Evolutionary conservation across 164 flowering plant genomes (phyloP), one percentile per base, ranked within the genome.

Genomic region (Stephania cephalantha): DNA sequence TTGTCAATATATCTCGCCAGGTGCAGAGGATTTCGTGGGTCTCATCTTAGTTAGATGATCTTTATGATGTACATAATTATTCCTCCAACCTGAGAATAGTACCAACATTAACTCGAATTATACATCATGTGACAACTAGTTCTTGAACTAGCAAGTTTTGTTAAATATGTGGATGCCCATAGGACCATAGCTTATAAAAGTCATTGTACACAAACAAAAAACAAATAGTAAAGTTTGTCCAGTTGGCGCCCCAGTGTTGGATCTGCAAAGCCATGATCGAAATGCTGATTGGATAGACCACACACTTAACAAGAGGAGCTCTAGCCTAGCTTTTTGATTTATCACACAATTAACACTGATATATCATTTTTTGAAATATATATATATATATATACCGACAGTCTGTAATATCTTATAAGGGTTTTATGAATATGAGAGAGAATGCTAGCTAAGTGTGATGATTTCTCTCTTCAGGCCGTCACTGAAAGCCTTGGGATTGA

Each of bases 401-500:
- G 45, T 61, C 20, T 61, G 50, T 17, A 63, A 42, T 64, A 72
- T 74, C 46, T 58, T 22, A 46, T 68, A 63, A 30, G 42, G 45
- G 31, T 69, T 73, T 73, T 45, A 7, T 69, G 8, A 66, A 35
- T 50, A 61, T 22, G 69, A 61, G 55, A 65, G 77, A 71, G 35
- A 61, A 74, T 20, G 75, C 78, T 78, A 85, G 81, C 78, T 78
- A 85, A 81, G 15, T 46, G 82, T 68, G 55, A 89, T 89, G 82
- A 87, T 86, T 88, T 81, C 78, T 68, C 78, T 79, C 71, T 80
- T 73, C 79, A 85, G 77, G 69, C 80, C 80, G 77, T 80, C 76
- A 78, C 82, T 71, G 80, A 85, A 81, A 87, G 87, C 86, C 91
- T 90, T 90, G 91, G 90, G 94, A 88, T 90, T 73, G 87, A 88